phyloP scores from a whole-genome alignment of 2,329 filamentous ascomycete species.

The Aspergillus sp. region DNA sequence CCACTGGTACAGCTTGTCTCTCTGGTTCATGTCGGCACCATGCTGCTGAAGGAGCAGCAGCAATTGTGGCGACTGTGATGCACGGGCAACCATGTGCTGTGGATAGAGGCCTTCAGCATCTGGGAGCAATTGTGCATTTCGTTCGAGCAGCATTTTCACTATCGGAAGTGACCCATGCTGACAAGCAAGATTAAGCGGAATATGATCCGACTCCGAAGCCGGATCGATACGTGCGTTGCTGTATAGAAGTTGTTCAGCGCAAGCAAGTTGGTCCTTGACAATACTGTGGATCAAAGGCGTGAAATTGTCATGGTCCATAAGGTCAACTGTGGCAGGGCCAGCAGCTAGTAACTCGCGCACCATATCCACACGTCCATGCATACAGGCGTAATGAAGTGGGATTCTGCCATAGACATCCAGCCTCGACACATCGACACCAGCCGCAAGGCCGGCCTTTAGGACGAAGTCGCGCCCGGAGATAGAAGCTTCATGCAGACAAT shows the following conservation, averaged over 20 bases:
- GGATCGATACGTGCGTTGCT: conserved; percentile 81
- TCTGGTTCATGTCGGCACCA: conserved; percentile 82
- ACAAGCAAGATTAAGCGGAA: conserved; percentile 89
- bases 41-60: conserved; percentile 74
- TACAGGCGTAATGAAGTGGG: conserved; percentile 90
- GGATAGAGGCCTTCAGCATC: conserved; percentile 95
- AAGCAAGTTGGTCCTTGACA: conserved; percentile 74
- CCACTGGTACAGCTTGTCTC: conserved; percentile 96
- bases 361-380: conserved; percentile 85
- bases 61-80: conserved; percentile 72
- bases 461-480: conserved; percentile 84
- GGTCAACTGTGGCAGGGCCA: conserved; percentile 69
- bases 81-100: conserved; percentile 91
- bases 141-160: conserved; percentile 74
- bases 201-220: conserved; percentile 78
- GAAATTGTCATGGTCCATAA: conserved; percentile 94
- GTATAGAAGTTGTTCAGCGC: conserved; percentile 69
- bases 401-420: conserved; percentile 92
- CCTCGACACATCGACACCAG: conserved; percentile 67
- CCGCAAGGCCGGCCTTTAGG: conserved; percentile 65
- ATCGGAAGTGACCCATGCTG: conserved; percentile 84
- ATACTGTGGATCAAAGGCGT: conserved; percentile 93
- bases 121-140: conserved; percentile 74
- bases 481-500: conserved; percentile 91
- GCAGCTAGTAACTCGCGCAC: conserved; percentile 64